Conservation (phyloP, 164 flowering plant genomes). For the Saururus chinensis region DNA sequence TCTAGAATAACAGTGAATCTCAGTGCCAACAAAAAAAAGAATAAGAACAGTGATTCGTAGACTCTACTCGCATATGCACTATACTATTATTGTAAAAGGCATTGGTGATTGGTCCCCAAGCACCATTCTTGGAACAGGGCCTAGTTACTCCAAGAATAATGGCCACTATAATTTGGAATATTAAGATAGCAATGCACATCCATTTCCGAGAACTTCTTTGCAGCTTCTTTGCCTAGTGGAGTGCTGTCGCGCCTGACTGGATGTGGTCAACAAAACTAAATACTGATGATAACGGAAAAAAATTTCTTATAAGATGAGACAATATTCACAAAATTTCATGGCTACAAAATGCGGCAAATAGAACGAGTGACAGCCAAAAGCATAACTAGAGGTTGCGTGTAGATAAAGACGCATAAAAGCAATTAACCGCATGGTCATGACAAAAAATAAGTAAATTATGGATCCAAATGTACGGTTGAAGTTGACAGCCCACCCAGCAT, state of each 20-base stretch:
- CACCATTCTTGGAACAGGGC: neutral
- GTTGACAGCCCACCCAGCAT: too few species aligned
- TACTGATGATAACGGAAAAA: conserved; percentile 10
- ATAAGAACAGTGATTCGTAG: neutral
- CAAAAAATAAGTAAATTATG: too few species aligned
- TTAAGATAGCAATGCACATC: conserved; percentile 44
- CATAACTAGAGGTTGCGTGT: neutral
- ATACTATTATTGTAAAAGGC: neutral
- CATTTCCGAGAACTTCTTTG: conserved; percentile 41
- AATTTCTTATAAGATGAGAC: neutral
- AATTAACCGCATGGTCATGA: too few species aligned
- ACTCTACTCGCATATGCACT: neutral
- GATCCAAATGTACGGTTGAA: too few species aligned
- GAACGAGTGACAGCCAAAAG: neutral
- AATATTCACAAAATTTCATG: neutral
- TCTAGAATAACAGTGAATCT: too few species aligned
- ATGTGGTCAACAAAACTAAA: conserved; percentile 39
- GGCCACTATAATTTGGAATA: conserved; percentile 26
- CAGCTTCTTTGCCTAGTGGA: conserved; percentile 39
- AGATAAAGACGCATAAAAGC: neutral
- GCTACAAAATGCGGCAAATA: too few species aligned
- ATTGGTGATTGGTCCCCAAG: neutral
- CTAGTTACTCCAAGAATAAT: conserved; percentile 13
- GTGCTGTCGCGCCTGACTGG: conserved; percentile 32
- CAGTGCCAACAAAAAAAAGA: neutral